Evolutionary conservation across 768 basidiomycete genomes (phyloP).

Genomic region (Butyriboletus loyo): DNA sequence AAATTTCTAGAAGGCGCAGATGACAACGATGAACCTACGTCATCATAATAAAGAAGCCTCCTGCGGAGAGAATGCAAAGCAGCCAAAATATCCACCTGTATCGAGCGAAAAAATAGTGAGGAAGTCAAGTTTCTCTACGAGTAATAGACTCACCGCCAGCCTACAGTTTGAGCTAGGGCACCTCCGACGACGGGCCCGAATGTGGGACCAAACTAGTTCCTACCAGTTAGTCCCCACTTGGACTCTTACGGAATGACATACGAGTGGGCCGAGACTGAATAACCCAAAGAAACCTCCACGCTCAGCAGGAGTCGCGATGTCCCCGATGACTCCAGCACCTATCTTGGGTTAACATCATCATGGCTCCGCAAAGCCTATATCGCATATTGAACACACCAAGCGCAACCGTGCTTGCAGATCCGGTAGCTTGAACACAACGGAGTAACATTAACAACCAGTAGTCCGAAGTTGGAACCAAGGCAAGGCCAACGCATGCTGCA

Average conservation of each 20-base stretch:
- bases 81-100: slow-evolving; percentile 25
- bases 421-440: slow-evolving; percentile 76
- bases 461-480: slow-evolving; percentile 50
- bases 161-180: slow-evolving; percentile 50
- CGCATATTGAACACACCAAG: slow-evolving; percentile 43
- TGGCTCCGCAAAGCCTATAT: background rate
- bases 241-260: slow-evolving; percentile 17
- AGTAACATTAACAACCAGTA: slow-evolving; percentile 81
- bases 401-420: slow-evolving; percentile 76
- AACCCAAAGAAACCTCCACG: slow-evolving; percentile 73
- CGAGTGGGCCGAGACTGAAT: slow-evolving; percentile 64
- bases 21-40: slow-evolving; percentile 2
- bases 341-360: slow-evolving; percentile 1
- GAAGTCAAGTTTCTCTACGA: background rate
- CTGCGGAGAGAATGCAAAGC: slow-evolving; percentile 16
- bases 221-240: background rate
- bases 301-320: slow-evolving; percentile 71
- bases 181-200: slow-evolving; percentile 51
- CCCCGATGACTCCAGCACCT: slow-evolving; percentile 77
- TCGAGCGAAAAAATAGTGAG: background rate
- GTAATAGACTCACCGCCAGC: slow-evolving; percentile 53
- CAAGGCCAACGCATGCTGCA: slow-evolving; percentile 62
- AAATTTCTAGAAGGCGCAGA: background rate
- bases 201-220: slow-evolving; percentile 51
- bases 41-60: slow-evolving; percentile 12